phyloP scores from a whole-genome alignment of 352 stramenopile genomes.

The Elongisporangium anandrum region DNA sequence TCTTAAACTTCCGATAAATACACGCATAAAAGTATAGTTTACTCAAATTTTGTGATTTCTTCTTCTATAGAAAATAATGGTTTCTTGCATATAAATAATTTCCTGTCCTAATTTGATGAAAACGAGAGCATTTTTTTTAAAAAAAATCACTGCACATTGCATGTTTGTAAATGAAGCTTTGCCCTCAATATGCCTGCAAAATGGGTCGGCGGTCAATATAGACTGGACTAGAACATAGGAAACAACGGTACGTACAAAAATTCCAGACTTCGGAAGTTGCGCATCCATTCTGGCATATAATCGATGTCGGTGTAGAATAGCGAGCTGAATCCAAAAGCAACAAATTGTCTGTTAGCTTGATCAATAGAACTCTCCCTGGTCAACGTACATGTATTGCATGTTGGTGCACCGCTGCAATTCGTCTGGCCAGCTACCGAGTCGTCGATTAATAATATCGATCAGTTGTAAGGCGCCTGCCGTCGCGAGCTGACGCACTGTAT shows the following conservation, averaged over 20 bases:
- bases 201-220: too few relatives aligned
- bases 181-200: slow-evolving; percentile 7
- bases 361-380: neutral
- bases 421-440: slow-evolving; percentile 9
- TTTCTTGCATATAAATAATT: too few relatives aligned
- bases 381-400: slow-evolving; percentile 18
- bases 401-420: slow-evolving; percentile 12
- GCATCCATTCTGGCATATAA: slow-evolving; percentile 10
- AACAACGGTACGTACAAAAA: slow-evolving; percentile 16
- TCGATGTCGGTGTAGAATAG: slow-evolving; percentile 17
- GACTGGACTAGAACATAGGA: neutral
- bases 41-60: too few relatives aligned
- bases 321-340: neutral
- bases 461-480: slow-evolving; percentile 11
- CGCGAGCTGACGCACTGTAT: slow-evolving; percentile 9
- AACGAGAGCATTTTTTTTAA: too few relatives aligned
- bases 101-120: too few relatives aligned
- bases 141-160: too few relatives aligned
- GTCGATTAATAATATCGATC: slow-evolving; percentile 21
- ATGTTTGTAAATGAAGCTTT: too few relatives aligned
- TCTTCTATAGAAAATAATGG: too few relatives aligned
- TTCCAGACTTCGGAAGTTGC: slow-evolving; percentile 14
- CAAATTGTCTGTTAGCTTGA: too few relatives aligned
- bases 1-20: too few relatives aligned
- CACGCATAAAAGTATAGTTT: too few relatives aligned